Evolutionary conservation across 164 flowering plant genomes (phyloP).

Genomic region (Akebia trifoliata): DNA sequence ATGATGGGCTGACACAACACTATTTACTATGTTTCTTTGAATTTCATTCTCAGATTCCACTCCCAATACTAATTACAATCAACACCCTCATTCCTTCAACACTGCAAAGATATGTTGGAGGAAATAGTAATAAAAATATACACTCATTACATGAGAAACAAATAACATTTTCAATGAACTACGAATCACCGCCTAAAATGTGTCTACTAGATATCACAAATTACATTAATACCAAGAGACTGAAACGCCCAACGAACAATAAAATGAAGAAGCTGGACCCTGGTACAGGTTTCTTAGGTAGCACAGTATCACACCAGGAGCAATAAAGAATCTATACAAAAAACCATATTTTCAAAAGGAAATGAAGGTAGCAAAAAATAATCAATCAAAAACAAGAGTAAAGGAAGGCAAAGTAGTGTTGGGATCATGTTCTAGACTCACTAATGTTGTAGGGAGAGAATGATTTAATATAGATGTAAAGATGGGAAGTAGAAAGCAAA

Average conservation of each 20-base stretch:
- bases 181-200: slow-evolving; percentile 7
- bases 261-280: neutral
- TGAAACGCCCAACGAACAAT: slow-evolving; percentile 10
- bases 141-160: no score
- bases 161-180: no score
- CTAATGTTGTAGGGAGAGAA: slow-evolving; percentile 2
- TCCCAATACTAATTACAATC: no score
- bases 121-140: no score
- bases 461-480: slow-evolving; percentile 11
- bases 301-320: slow-evolving; percentile 15
- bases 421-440: slow-evolving; percentile 5
- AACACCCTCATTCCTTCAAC: no score
- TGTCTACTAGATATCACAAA: neutral
- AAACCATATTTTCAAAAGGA: neutral
- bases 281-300: slow-evolving; percentile 10
- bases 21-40: no score
- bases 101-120: no score
- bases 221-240: neutral
- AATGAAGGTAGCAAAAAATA: slow-evolving; percentile 13
- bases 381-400: slow-evolving; percentile 12
- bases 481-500: slow-evolving; percentile 11
- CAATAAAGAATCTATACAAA: slow-evolving; percentile 8
- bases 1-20: no score
- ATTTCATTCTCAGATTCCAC: no score
- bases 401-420: slow-evolving; percentile 9